Base-by-base conservation (phyloP, 768 basidiomycete species). In the Termitomyces sp. region DNA sequence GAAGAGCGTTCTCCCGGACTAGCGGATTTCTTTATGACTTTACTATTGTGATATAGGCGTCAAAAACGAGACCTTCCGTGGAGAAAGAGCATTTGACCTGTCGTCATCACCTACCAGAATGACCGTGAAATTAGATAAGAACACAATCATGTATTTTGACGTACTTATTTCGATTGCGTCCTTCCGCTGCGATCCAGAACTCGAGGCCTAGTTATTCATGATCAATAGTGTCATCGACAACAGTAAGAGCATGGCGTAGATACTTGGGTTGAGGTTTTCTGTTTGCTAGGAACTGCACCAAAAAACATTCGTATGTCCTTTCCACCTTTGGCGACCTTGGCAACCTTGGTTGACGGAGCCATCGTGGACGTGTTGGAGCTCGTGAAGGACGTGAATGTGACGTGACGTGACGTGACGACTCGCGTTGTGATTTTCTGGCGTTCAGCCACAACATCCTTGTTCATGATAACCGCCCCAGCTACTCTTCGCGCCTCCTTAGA, bases 401-500 rank as follows among this genome's bases (percentile, higher is more conserved):
- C 43, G 50, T 38, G 44, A 58, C 57, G 34, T 32, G 57, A 58
- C 51, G 40, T 12, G 43, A 47, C 50, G 50, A 29, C 31, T 25
- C 29, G 11, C n/a, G 42, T 53, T 25, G 32, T 21, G 12, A 47
- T 43, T 42, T 50, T 43, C 32, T 23, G 42, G 11, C 25, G 25
- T 17, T 27, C 45, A 37, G 25, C 35, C 38, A 56, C 50, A 52
- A 52, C 49, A 51, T 31, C 32, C 49, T 57, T n/a, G 38, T 46
- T 38, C 40, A 85, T 84, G 83, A 68, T 78, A 31, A 87, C 85
- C 16, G 59, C 82, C 17, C 66, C 71, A 21, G 68, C 75, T 17
- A 71, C 67, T 0, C 77, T 92, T 17, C 77, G 79, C 44, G 69
- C 75, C 9, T 91, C 90, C 4, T 73, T 98, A 48, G 89, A 94